Evolutionary conservation across 148 eudicot genomes (phyloP), one percentile per base, ranked within the genome.

Genomic region (Silene latifolia): DNA sequence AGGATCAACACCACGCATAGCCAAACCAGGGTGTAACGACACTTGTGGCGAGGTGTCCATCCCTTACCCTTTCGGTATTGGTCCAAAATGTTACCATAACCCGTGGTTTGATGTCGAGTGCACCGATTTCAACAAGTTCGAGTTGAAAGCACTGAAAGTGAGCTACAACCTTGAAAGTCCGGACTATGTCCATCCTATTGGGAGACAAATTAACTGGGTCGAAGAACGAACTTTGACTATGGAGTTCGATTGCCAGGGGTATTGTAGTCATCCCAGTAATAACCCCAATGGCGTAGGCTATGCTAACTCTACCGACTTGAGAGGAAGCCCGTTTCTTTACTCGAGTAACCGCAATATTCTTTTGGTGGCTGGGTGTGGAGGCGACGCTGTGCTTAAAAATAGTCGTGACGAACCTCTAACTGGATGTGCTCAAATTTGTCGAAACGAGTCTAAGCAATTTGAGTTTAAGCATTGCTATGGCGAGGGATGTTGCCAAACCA

Each of bases 61-160:
- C 14, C 73, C 73, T 48, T 70, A 51, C 39, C 73, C 73, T 4
- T 70, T 70, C 11, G 73, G 73, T 5, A 70, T 70, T 25, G 73
- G 60, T 24, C 60, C 42, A 1, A 70, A 70, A 48, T 51, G 72
- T 54, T 68, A 68, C 57, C 57, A 68, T 51, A 46, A 68, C 4
- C 32, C 51, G 2, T 70, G 60, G 60, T 70, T 70, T 27, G 8
- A 70, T 51, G 73, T 70, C 39, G 18, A 70, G 9, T 70, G 73
- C 60, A 70, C 32, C 8, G 32, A 51, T 27, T 29, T 14, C 9
- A 7, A 48, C 17, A 7, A 14, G 11, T 12, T 70, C 29, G 23
- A 21, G 25, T 9, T 60, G 29, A 60, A 60, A 10, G 64, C 64
- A 11, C 15, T 60, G 13, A 60, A 60, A 7, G 11, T 60, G 13